These are phyloP conservation scores for Anthostomella pinea DNA, from an alignment of 2,329 filamentous ascomycete genomes.

Conservation along the genomic window DNA sequence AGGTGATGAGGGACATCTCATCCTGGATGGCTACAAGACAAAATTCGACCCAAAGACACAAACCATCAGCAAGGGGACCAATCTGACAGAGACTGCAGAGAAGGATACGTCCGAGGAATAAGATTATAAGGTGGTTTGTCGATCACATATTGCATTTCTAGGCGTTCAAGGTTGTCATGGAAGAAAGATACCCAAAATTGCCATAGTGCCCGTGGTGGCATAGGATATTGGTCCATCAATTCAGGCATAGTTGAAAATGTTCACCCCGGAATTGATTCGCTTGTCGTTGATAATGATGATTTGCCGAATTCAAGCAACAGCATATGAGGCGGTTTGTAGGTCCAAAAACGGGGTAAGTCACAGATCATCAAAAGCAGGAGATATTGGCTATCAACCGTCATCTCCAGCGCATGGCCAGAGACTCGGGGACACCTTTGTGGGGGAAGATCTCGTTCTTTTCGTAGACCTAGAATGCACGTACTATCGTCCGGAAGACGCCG, in stretches of 20 bases:
- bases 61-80: conserved; percentile 16
- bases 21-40: conserved; percentile 51
- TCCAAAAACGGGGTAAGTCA: conserved; percentile 13
- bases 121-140: neutral
- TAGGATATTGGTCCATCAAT: neutral
- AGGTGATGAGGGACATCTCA: conserved; percentile 40
- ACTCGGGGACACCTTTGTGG: conserved; percentile 89
- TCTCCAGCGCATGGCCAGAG: conserved; percentile 56
- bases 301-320: no score
- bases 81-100: conserved; percentile 7
- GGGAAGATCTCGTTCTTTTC: conserved; percentile 55
- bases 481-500: conserved; percentile 57
- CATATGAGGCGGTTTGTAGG: no score
- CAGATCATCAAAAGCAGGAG: conserved; percentile 12
- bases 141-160: conserved; percentile 12
- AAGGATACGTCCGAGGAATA: conserved; percentile 1
- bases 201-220: no score
- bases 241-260: neutral
- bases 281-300: neutral
- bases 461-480: conserved; percentile 58
- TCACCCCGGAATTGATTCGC: neutral
- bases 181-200: conserved; percentile 18
- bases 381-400: conserved; percentile 90
- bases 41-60: conserved; percentile 33
- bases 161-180: conserved; percentile 10